Percentiles rank a stretch among this genome's conserved stretches.
Conservation (phyloP, 164 flowering plant species). For the Vitis rupestris region DNA sequence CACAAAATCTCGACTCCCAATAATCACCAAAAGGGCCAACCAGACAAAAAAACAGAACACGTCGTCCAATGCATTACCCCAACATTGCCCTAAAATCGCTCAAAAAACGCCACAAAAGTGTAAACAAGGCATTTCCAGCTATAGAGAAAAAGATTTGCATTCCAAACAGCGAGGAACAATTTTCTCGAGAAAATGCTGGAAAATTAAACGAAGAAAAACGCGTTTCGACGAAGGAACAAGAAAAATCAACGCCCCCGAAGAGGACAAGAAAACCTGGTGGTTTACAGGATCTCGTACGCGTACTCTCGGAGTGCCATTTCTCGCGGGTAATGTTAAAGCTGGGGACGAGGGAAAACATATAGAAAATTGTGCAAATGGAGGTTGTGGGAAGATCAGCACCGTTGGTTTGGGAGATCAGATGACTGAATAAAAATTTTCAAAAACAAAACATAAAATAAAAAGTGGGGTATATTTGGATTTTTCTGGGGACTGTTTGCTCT, state of each 20-base stretch:
- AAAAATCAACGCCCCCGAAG: not conserved
- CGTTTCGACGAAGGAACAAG: not conserved
- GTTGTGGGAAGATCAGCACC: too few species aligned
- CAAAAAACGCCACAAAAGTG: not conserved
- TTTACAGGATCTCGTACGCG: not conserved
- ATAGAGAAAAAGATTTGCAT: too few species aligned
- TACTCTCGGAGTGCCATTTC: not conserved
- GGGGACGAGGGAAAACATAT: conserved; percentile 1
- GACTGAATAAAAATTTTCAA: too few species aligned
- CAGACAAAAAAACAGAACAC: not conserved
- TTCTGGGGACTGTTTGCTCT: too few species aligned
- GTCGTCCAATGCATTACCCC: not conserved
- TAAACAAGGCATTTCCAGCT: too few species aligned
- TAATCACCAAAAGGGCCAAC: not conserved
- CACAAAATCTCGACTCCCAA: not conserved
- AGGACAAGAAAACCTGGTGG: not conserved
- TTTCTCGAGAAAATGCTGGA: not conserved
- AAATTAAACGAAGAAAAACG: not conserved
- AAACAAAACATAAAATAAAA: too few species aligned
- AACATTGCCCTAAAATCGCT: conserved; percentile 1
- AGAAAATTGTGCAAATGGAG: not conserved
- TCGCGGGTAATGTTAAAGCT: conserved; percentile 2
- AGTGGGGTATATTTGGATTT: too few species aligned
- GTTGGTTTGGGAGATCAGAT: too few species aligned
- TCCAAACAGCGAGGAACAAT: too few species aligned